These are phyloP conservation scores for Reticulascus tulasneorum DNA, from an alignment of 2,329 filamentous ascomycete species.

Conservation along the genomic window DNA sequence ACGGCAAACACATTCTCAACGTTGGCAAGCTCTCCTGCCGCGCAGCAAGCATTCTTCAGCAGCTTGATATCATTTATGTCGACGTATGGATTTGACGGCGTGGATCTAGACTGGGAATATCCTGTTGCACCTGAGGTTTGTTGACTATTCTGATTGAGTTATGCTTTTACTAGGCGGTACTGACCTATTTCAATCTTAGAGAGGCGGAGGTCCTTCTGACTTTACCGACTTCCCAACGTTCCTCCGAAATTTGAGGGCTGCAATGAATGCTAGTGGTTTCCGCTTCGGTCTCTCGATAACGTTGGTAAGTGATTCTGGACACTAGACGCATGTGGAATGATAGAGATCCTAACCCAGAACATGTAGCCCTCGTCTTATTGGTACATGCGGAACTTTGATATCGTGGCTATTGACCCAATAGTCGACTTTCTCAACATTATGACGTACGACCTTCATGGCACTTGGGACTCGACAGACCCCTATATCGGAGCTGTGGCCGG, in stretches of 20 bases:
- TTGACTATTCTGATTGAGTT: too few relatives aligned
- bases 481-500: background rate
- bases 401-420: slow-evolving; percentile 13
- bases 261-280: slow-evolving; percentile 7
- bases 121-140: slow-evolving; percentile 12
- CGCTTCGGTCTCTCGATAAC: slow-evolving; percentile 19
- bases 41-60: slow-evolving; percentile 29
- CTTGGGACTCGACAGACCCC: slow-evolving; percentile 25
- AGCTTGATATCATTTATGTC: slow-evolving; percentile 33
- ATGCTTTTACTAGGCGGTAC: too few relatives aligned
- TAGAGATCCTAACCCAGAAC: too few relatives aligned
- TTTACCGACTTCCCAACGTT: slow-evolving; percentile 24
- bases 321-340: too few relatives aligned
- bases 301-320: too few relatives aligned
- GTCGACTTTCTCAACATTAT: slow-evolving; percentile 38
- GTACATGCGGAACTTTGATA: slow-evolving; percentile 23
- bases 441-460: slow-evolving; percentile 6
- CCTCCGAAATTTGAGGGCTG: slow-evolving; percentile 12
- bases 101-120: slow-evolving; percentile 44
- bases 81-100: slow-evolving; percentile 37
- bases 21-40: slow-evolving; percentile 23
- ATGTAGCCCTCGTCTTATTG: slow-evolving; percentile 20
- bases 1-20: slow-evolving; percentile 23
- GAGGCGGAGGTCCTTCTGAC: slow-evolving; percentile 30
- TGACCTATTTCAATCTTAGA: too few relatives aligned